Base-by-base conservation (phyloP, 768 basidiomycete genomes). In the Podaxis carcinomalis region DNA sequence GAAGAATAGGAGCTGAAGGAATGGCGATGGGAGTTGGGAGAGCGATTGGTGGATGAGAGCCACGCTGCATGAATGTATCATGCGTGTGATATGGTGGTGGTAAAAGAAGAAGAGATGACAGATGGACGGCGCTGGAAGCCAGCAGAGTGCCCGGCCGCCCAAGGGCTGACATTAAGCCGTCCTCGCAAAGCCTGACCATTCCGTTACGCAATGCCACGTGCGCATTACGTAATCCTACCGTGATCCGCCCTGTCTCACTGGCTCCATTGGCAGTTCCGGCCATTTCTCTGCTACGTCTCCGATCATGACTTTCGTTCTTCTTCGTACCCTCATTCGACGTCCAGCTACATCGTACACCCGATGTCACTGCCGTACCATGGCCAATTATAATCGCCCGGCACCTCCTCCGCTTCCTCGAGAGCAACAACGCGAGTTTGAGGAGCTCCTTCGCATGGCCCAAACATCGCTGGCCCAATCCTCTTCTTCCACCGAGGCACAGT, bases 401-500 rank as follows among this genome's bases (percentile, higher is more conserved):
- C 94, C 94, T 0, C 89, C 88, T 1, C 82, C 89, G 0, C 83
- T 96, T 13, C 90, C 93, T 1, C 77, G 77, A 1, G 80, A 83
- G 25, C 82, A 92, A 60, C 94, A 96, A 69, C 85, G 84, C 57
- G 92, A 95, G 72, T 95, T 95, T 61, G 92, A 96, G 69, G 81
- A 86, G n/a, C 87, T 94, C 37, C 81, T 88, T 64, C 83, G 87
- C 19, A 76, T 73, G n/a, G 84, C 85, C 1, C 84, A 84, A 63
- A 71, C 73, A 2, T 80, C 81, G 7, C 73, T 77, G 2, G 68
- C 75, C 16, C 66, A 72, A 10, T 62, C 64, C 13, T 63, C 63
- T n/a, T 55, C 63, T 40, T 63, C 71, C 10, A 75, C 80, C 1
- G 80, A 77, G 54, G 65, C 73, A 40, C 74, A 78, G 28, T 75